A percentile compares a stretch with the other conserved stretches of the same genome.
Evolutionary conservation across 257 asterid species (phyloP).

Genomic region (Solanum neorickii): DNA sequence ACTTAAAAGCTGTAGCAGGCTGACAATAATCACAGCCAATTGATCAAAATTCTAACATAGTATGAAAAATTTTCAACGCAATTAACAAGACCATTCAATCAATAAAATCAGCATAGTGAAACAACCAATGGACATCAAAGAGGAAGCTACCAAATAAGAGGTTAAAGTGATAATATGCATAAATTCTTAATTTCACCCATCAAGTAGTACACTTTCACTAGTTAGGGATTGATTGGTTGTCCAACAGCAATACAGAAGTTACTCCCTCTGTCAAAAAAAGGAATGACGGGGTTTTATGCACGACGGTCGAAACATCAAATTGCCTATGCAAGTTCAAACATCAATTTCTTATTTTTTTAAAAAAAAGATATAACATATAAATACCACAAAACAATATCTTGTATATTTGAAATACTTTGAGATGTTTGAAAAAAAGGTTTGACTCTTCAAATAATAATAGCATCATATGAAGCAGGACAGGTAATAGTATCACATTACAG

Average conservation of each 20-base stretch:
- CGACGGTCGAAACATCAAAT: not conserved
- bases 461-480: not conserved
- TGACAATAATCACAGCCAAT: conserved; percentile 22
- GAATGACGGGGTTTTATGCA: not conserved
- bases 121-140: not conserved
- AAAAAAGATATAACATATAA: not conserved
- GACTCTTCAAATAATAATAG: not conserved
- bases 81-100: not conserved
- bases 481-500: not conserved
- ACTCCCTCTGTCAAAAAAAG: not conserved
- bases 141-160: not conserved
- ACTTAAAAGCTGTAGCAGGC: conserved; percentile 88
- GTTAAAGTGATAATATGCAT: not conserved
- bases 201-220: not conserved
- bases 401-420: not conserved
- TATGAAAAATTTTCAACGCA: not conserved
- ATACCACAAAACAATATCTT: not conserved
- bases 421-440: not conserved
- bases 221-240: not conserved
- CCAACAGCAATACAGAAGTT: not conserved
- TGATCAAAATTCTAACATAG: not conserved
- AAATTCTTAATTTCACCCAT: not conserved
- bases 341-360: not conserved
- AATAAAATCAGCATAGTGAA: not conserved
- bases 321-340: not conserved